phyloP scores from a whole-genome alignment of 441 rosid genomes.

The Erysimum cheiri region DNA sequence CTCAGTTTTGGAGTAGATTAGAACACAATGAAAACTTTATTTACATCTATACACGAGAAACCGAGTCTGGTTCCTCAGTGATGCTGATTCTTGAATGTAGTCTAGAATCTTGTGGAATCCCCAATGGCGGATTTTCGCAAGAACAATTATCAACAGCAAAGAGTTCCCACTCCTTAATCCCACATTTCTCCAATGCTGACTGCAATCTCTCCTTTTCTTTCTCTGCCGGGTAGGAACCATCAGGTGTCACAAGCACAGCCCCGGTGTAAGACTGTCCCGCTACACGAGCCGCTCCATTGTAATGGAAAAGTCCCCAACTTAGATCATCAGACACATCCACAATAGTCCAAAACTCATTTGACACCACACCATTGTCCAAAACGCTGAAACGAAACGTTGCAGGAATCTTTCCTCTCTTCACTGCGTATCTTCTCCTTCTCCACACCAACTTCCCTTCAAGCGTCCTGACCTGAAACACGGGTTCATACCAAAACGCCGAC shows the following conservation, averaged over 20 bases:
- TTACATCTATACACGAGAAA: too few species aligned
- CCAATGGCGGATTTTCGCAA: conserved; percentile 75
- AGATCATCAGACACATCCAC: conserved; percentile 82
- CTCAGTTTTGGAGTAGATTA: too few species aligned
- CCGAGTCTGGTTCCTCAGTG: conserved; percentile 32
- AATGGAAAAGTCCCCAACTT: conserved; percentile 91
- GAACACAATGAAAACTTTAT: too few species aligned
- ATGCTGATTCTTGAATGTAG: conserved; percentile 56
- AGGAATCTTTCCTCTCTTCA: conserved; percentile 68
- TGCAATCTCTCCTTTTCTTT: conserved; percentile 51
- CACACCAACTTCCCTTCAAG: conserved; percentile 75
- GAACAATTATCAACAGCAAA: conserved; percentile 76
- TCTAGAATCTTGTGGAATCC: conserved; percentile 74
- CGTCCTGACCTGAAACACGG: conserved; percentile 81
- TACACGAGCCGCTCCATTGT: conserved; percentile 83
- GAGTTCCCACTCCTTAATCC: conserved; percentile 87
- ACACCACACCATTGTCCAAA: conserved; percentile 89
- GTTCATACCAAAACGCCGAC: conserved; percentile 93
- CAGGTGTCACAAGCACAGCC: conserved; percentile 85
- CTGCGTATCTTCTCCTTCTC: conserved; percentile 88
- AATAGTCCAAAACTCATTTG: conserved; percentile 88
- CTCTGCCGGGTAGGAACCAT: conserved; percentile 72
- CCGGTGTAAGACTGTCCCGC: conserved; percentile 93
- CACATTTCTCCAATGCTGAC: conserved; percentile 71
- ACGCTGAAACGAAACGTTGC: conserved; percentile 84